Evolutionary conservation across 768 basidiomycete species (phyloP).

Genomic region (Rhodotorula sphaerocarpa): DNA sequence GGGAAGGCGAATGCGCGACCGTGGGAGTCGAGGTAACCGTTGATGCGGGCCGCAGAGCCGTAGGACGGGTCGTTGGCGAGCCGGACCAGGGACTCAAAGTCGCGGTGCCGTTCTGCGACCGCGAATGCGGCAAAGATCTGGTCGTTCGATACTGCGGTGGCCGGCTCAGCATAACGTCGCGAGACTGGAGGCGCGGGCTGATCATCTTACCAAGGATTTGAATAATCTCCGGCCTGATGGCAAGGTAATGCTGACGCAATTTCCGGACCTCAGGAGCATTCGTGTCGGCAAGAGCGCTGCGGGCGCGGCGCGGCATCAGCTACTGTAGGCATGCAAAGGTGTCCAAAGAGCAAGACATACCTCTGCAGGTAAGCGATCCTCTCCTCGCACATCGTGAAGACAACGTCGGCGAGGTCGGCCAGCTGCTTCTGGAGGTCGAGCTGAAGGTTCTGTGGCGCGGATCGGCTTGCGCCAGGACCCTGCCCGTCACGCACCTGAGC

Average conservation of each 20-base stretch:
- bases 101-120: conserved; percentile 76
- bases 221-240: conserved; percentile 66
- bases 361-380: conserved; percentile 25
- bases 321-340: too few species aligned
- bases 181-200: too few species aligned
- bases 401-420: conserved; percentile 42
- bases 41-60: conserved; percentile 44
- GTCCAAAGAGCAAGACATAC: neutral
- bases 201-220: conserved; percentile 80
- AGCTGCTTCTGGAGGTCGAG: conserved; percentile 42
- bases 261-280: conserved; percentile 54
- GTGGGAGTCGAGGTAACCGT: conserved; percentile 66
- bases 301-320: neutral
- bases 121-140: conserved; percentile 63
- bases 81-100: conserved; percentile 74
- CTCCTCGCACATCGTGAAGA: conserved; percentile 35
- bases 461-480: neutral
- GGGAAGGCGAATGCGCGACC: conserved; percentile 65
- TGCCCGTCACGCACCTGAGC: conserved; percentile 37
- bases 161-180: too few species aligned
- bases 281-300: conserved; percentile 39
- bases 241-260: conserved; percentile 60
- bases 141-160: conserved; percentile 55
- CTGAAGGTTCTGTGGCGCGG: conserved; percentile 37
- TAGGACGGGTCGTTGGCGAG: conserved; percentile 60